These are phyloP conservation scores for Amesomyces nigricolor DNA, from an alignment of 2,329 filamentous ascomycete genomes.

Conservation along the genomic window DNA sequence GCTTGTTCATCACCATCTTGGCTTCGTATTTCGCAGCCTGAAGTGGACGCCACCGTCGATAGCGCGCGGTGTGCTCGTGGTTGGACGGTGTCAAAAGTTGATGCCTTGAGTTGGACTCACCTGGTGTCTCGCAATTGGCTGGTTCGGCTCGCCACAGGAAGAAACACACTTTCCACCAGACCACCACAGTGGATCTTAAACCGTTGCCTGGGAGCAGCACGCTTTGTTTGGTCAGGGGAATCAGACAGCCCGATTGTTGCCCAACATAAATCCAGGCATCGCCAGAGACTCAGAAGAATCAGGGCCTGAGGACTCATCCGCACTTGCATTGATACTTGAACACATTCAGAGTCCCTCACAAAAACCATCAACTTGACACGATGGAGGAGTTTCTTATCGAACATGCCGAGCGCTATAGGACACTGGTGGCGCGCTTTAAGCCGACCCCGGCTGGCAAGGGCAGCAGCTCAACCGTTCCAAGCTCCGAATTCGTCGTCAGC, in stretches of 20 bases:
- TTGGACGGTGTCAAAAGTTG: not conserved
- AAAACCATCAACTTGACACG: not conserved
- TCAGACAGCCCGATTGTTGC: too few relatives aligned
- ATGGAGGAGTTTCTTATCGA: slow-evolving; percentile 34
- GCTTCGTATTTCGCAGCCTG: not conserved
- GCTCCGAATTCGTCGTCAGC: slow-evolving; percentile 33
- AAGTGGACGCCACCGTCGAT: not conserved
- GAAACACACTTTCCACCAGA: not conserved
- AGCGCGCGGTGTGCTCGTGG: not conserved
- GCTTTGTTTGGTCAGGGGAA: too few relatives aligned
- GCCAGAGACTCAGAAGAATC: too few relatives aligned
- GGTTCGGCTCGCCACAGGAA: too few relatives aligned
- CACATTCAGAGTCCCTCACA: too few relatives aligned
- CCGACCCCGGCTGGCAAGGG: slow-evolving; percentile 12
- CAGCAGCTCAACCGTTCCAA: slow-evolving; percentile 5
- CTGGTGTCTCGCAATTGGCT: not conserved
- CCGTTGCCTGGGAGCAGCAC: too few relatives aligned
- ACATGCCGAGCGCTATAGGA: slow-evolving; percentile 28
- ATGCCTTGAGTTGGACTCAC: not conserved
- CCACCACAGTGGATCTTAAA: not conserved
- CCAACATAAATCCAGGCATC: not conserved
- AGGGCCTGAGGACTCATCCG: too few relatives aligned
- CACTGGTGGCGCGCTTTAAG: slow-evolving; percentile 28
- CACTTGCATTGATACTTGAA: too few relatives aligned
- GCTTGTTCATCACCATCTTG: too few relatives aligned